These are phyloP conservation scores for Staphylotrichum longicolle DNA, from an alignment of 495 filamentous ascomycete genomes.

Conservation along the genomic window DNA sequence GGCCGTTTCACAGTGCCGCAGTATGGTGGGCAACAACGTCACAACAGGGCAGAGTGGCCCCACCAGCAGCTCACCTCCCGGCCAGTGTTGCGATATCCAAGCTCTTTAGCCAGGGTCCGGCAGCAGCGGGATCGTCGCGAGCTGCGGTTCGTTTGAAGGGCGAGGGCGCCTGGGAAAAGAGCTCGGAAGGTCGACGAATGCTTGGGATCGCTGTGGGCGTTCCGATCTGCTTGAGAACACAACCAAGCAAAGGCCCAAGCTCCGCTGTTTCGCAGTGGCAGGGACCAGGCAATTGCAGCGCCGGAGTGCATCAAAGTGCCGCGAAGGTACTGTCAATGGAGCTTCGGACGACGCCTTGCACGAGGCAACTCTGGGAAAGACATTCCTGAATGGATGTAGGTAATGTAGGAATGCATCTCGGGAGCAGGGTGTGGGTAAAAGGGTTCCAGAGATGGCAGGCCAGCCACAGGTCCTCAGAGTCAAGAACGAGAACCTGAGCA, in stretches of 20 bases:
- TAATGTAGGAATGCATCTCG: neutral
- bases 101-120: neutral
- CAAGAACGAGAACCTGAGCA: too few species aligned
- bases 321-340: neutral
- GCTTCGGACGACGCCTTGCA: too few species aligned
- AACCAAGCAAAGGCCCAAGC: neutral
- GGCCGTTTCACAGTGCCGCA: conserved; percentile 12
- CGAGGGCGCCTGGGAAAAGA: neutral
- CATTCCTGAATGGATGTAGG: neutral
- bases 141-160: neutral
- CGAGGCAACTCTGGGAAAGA: neutral
- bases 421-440: neutral
- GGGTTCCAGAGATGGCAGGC: neutral
- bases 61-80: conserved; percentile 20
- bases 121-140: neutral
- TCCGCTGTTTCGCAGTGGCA: neutral
- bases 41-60: conserved; percentile 14
- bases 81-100: conserved; percentile 9
- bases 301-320: too few species aligned
- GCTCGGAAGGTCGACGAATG: too few species aligned
- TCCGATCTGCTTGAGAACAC: neutral
- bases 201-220: neutral
- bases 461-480: neutral
- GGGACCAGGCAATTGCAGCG: neutral
- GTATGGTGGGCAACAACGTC: conserved; percentile 18